Evolutionary conservation across 306 rosid species (phyloP).

Genomic region (Acacia acuminata): DNA sequence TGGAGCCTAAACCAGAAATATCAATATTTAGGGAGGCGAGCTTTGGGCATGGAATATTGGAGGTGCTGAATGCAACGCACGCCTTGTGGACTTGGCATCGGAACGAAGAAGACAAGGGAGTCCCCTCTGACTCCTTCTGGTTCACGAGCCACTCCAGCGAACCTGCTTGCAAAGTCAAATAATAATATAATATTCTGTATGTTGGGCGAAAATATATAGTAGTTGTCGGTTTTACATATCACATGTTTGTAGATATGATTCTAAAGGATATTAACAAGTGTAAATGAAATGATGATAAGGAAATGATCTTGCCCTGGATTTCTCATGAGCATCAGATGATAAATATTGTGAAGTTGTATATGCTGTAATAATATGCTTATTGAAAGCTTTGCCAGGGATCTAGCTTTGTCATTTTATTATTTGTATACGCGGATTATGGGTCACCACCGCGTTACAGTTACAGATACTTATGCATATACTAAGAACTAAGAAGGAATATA

Average conservation of each 20-base stretch:
- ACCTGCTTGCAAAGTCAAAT: constrained; percentile 50
- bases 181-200: background rate
- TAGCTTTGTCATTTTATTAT: background rate
- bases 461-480: no score
- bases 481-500: no score
- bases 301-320: background rate
- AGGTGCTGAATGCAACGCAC: constrained; percentile 64
- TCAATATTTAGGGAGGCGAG: constrained; percentile 79
- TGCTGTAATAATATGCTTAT: background rate
- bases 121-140: constrained; percentile 55
- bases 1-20: constrained; percentile 63
- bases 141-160: constrained; percentile 48
- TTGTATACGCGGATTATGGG: background rate
- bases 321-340: background rate
- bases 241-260: background rate
- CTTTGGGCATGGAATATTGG: constrained; percentile 77
- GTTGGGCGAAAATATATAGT: no score
- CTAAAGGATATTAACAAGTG: background rate
- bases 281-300: background rate
- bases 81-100: constrained; percentile 82
- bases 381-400: background rate
- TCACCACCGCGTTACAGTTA: background rate
- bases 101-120: constrained; percentile 54
- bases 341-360: background rate
- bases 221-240: background rate